Evolutionary conservation across 371 early-diverging fungal genomes (phyloP).

Genomic region (Mucor plumbeus): DNA sequence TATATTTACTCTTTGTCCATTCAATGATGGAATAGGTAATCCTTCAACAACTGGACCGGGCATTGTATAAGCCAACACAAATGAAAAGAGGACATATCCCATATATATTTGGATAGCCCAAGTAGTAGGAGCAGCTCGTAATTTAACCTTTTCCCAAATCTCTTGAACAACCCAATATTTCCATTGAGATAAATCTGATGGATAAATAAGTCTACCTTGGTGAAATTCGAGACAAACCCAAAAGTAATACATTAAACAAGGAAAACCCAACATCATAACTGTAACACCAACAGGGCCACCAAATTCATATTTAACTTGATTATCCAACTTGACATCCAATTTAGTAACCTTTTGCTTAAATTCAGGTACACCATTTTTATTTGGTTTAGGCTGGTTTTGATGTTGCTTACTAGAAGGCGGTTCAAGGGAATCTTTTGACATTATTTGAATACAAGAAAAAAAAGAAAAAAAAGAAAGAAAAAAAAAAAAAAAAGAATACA

Average conservation of each 20-base stretch:
- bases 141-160: slow-evolving; percentile 46
- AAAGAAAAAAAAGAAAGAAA: background rate
- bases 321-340: slow-evolving; percentile 61
- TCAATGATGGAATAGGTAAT: slow-evolving; percentile 70
- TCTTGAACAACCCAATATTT: slow-evolving; percentile 46
- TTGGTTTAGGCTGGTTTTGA: background rate
- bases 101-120: slow-evolving; percentile 69
- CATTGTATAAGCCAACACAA: slow-evolving; percentile 65
- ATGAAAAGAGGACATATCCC: slow-evolving; percentile 64
- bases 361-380: slow-evolving; percentile 49
- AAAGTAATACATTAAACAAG: slow-evolving; percentile 76
- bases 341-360: slow-evolving; percentile 45
- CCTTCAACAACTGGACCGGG: slow-evolving; percentile 75
- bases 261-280: slow-evolving; percentile 79
- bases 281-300: slow-evolving; percentile 73
- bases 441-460: background rate
- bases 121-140: slow-evolving; percentile 59
- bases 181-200: slow-evolving; percentile 37
- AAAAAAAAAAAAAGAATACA: background rate
- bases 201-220: slow-evolving; percentile 58
- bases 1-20: slow-evolving; percentile 55
- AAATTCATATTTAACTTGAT: slow-evolving; percentile 71
- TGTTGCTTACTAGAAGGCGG: background rate
- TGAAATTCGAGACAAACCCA: slow-evolving; percentile 74
- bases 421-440: slow-evolving; percentile 12